Base-by-base conservation (phyloP, 768 basidiomycete species). In the Kwoniella dendrophila region DNA sequence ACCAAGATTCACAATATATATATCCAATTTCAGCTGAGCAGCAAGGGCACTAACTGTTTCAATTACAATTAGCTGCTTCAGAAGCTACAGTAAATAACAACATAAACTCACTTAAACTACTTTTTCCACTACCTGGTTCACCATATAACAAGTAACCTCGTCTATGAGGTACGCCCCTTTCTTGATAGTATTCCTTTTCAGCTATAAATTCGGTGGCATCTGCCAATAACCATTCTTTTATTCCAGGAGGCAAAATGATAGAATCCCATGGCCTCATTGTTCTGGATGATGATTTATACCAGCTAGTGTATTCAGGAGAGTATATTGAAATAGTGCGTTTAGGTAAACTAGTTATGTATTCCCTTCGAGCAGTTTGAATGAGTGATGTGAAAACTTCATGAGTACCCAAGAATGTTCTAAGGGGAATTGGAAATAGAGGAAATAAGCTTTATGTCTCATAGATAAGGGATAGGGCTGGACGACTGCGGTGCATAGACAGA, bases 91-190 rank as follows among this genome's bases (percentile, higher is more conserved):
- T 38, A 8, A 38, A 8, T 38, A 18, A 18, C 36, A 38, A 8
- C 36, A 18, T 8, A 8, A 18, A 38, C 41, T 43, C 8, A 70
- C 69, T 59, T 10, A 70, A 43, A 29, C 57, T 67, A 6, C 62
- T 27, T 43, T 70, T 70, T n/a, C 68, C 68, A 22, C 63, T 62
- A 10, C 68, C 68, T 1, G 65, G 68, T 26, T 44, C n/a, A 0
- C 68, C 68, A 48, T 70, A 50, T 3, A 70, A 36, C 41, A 70
- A 48, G 29, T 55, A 70, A 20, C 68, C 68, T 38, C 65, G 16
- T 40, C 68, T 47, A 40, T 56, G 60, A 6, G 64, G 69, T 22
- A 62, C 14, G 12, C 66, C 69, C 32, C 48, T 32, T 11, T 59
- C 34, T 11, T 32, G 20, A 43, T 70, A 70, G 36, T 67, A 70